phyloP scores from a whole-genome alignment of 192 early-diverging fungal genomes.

The Podila minutissima region DNA sequence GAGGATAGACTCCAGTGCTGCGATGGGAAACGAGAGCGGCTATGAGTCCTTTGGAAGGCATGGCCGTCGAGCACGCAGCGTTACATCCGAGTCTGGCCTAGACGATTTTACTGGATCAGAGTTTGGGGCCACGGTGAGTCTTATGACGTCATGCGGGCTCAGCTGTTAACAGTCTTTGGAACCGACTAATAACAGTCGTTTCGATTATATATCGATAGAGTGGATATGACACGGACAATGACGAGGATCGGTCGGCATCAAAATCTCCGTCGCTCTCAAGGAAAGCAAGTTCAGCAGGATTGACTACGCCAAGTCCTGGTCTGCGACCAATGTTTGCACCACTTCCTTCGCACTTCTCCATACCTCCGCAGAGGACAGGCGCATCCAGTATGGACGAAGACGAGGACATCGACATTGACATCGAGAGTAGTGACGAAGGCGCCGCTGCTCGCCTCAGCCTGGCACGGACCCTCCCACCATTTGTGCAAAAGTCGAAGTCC shows the following conservation, averaged over 20 bases:
- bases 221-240: conserved; percentile 50
- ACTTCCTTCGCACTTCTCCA: conserved; percentile 12
- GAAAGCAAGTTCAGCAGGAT: conserved; percentile 21
- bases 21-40: conserved; percentile 16
- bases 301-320: conserved; percentile 41
- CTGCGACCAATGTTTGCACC: conserved; percentile 21
- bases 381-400: conserved; percentile 37
- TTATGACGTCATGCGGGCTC: too few relatives aligned
- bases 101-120: conserved; percentile 50
- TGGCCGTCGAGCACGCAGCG: conserved; percentile 33
- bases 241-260: conserved; percentile 37
- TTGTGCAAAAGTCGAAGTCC: conserved; percentile 23
- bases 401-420: conserved; percentile 44
- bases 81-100: conserved; percentile 44
- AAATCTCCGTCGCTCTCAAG: conserved; percentile 41
- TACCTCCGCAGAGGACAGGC: conserved; percentile 6
- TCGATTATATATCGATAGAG: conserved; percentile 11
- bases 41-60: conserved; percentile 25
- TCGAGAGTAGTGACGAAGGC: conserved; percentile 44
- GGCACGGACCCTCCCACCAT: conserved; percentile 8
- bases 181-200: not conserved
- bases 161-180: too few relatives aligned
- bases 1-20: conserved; percentile 34
- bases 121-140: conserved; percentile 42
- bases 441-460: conserved; percentile 6